phyloP scores from a whole-genome alignment of 805 yeast species.

The Vanderwaltozyma polyspora region DNA sequence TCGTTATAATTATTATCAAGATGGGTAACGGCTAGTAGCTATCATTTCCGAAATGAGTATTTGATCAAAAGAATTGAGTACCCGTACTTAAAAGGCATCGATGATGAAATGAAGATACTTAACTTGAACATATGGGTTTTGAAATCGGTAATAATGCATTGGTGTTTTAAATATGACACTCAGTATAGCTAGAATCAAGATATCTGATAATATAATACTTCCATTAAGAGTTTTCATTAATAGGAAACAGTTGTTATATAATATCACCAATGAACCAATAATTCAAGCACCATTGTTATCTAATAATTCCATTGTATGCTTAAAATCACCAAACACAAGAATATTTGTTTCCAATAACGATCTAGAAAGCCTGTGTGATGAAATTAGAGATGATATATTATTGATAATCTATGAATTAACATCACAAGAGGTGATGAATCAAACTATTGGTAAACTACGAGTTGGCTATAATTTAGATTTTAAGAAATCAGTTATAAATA shows the following conservation, averaged over 20 bases:
- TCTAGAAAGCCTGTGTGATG: slow-evolving; percentile 17
- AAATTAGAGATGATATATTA: slow-evolving; percentile 18
- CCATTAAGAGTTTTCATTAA: slow-evolving; percentile 23
- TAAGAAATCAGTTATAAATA: slow-evolving; percentile 8
- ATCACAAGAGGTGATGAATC: slow-evolving; percentile 12
- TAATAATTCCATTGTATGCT: slow-evolving; percentile 24
- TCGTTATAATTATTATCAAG: no score
- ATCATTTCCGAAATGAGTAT: no score
- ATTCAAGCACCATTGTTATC: slow-evolving; percentile 27
- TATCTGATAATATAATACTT: slow-evolving; percentile 14
- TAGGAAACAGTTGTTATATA: slow-evolving; percentile 19
- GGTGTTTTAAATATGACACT: slow-evolving; percentile 8
- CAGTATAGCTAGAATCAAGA: slow-evolving; percentile 18
- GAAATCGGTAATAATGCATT: no score
- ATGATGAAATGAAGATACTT: no score
- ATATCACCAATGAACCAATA: slow-evolving; percentile 10
- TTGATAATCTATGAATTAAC: slow-evolving; percentile 22
- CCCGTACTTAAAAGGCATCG: no score
- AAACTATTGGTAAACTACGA: slow-evolving; percentile 16
- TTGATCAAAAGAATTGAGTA: no score
- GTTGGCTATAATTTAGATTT: slow-evolving; percentile 18
- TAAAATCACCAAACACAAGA: slow-evolving; percentile 21
- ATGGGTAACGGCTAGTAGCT: no score
- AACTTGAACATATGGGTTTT: no score
- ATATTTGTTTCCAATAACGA: slow-evolving; percentile 25